Evolutionary conservation across 805 yeast species (phyloP).

Genomic region (Dipodascus geniculatus): DNA sequence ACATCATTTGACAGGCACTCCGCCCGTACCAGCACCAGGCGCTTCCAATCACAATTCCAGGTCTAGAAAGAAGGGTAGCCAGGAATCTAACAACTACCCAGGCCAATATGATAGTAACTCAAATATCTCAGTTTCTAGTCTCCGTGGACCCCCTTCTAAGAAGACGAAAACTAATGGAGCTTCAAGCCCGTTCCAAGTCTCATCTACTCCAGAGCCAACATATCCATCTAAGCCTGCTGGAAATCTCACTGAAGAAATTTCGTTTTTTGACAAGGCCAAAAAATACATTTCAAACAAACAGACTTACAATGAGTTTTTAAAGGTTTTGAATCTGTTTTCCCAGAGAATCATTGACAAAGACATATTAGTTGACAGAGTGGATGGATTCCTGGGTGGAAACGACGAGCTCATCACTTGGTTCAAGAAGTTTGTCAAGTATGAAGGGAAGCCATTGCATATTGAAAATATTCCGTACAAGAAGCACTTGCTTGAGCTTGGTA

Average conservation of each 20-base stretch:
- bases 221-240: constrained; percentile 33
- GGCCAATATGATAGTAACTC: constrained; percentile 2
- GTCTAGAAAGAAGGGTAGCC: neutral
- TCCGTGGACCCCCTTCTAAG: neutral
- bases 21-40: neutral
- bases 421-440: constrained; percentile 80
- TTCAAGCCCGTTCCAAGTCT: constrained; percentile 57
- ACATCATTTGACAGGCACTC: neutral
- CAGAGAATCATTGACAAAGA: constrained; percentile 81
- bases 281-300: constrained; percentile 80
- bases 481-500: constrained; percentile 78
- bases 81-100: neutral
- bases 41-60: neutral
- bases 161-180: neutral
- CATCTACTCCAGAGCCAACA: constrained; percentile 79
- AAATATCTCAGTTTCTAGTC: neutral
- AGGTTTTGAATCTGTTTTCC: constrained; percentile 73
- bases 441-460: constrained; percentile 72
- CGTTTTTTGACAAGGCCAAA: constrained; percentile 86
- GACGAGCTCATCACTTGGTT: constrained; percentile 83
- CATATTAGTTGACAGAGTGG: constrained; percentile 72
- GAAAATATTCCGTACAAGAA: constrained; percentile 82
- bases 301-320: constrained; percentile 84
- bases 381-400: constrained; percentile 72
- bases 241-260: constrained; percentile 70